Conservation (phyloP, 2,329 filamentous ascomycete species). For the Hypoxylon sp. region DNA sequence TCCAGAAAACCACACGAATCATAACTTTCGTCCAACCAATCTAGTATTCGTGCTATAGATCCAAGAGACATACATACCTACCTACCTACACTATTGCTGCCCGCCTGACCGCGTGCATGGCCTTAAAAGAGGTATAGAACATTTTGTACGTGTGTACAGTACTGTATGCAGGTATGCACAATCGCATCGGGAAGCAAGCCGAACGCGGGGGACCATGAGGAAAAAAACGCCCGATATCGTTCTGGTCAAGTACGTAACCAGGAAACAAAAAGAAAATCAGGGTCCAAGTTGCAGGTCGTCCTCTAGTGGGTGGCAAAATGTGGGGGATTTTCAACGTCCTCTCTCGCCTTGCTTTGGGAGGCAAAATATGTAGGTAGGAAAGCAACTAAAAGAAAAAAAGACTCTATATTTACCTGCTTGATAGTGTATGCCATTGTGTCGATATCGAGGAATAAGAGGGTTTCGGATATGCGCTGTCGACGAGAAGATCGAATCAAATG, state of each 20-base stretch:
- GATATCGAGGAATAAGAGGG: slow-evolving; percentile 9
- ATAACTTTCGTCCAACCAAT: too few relatives aligned
- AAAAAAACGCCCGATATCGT: slow-evolving; percentile 3
- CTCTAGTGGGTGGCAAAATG: slow-evolving; percentile 6
- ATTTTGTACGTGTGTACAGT: slow-evolving; percentile 15
- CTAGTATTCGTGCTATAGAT: too few relatives aligned
- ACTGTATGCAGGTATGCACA: too few relatives aligned
- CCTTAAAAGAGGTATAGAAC: too few relatives aligned
- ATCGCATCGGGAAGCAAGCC: slow-evolving; percentile 25
- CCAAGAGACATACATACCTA: too few relatives aligned
- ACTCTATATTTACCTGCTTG: slow-evolving; percentile 25
- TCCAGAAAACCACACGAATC: too few relatives aligned
- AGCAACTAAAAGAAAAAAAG: slow-evolving; percentile 12
- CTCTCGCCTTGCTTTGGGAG: too few relatives aligned
- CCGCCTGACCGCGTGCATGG: too few relatives aligned
- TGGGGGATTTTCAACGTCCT: neutral
- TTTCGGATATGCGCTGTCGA: too few relatives aligned
- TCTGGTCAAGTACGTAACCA: slow-evolving; percentile 13
- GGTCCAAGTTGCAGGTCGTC: too few relatives aligned
- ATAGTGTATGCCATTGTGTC: slow-evolving; percentile 13
- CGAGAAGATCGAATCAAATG: slow-evolving; percentile 9
- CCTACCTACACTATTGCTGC: too few relatives aligned
- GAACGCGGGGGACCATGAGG: slow-evolving; percentile 18
- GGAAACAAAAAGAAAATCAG: slow-evolving; percentile 3
- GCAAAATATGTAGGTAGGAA: neutral